phyloP scores from a whole-genome alignment of 2,329 filamentous ascomycete species.

The Penicillium aurantiogriseum region DNA sequence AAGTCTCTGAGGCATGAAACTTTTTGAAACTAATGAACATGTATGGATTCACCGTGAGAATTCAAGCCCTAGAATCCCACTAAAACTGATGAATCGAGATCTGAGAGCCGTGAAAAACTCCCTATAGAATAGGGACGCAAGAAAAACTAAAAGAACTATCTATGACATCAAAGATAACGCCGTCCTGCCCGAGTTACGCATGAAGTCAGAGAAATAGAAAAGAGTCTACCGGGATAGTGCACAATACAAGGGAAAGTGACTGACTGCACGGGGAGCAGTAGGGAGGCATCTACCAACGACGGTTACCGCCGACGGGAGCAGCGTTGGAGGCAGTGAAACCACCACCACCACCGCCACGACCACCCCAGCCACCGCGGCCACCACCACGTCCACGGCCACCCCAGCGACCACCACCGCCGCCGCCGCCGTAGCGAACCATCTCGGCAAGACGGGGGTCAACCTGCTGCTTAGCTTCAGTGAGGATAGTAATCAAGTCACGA shows the following conservation, averaged over 20 bases:
- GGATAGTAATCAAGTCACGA: constrained; percentile 89
- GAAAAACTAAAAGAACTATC: constrained; percentile 32
- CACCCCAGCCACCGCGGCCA: constrained; percentile 61
- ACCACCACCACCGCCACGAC: constrained; percentile 47
- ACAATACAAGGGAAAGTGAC: constrained; percentile 27
- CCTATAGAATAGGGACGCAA: neutral
- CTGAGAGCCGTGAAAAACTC: constrained; percentile 5
- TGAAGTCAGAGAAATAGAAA: constrained; percentile 22
- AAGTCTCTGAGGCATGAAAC: constrained; percentile 10
- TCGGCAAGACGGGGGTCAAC: constrained; percentile 93
- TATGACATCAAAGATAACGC: constrained; percentile 41
- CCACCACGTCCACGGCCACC: constrained; percentile 62
- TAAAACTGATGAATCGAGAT: constrained; percentile 1
- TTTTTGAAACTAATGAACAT: constrained; percentile 24
- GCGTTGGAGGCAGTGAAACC: constrained; percentile 58
- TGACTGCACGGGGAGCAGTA: constrained; percentile 20
- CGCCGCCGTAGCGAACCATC: constrained; percentile 90
- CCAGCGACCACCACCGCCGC: constrained; percentile 69
- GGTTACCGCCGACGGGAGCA: constrained; percentile 56
- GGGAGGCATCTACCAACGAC: constrained; percentile 54
- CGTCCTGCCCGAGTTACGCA: constrained; percentile 40
- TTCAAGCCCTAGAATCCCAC: constrained; percentile 11
- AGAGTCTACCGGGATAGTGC: constrained; percentile 31
- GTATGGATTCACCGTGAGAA: constrained; percentile 14
- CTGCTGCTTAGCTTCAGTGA: constrained; percentile 95